A percentile compares a stretch with the other conserved stretches of the same genome.
Evolutionary conservation across 2,329 filamentous ascomycete genomes (phyloP).

Genomic region (Karstenula rhodostoma): DNA sequence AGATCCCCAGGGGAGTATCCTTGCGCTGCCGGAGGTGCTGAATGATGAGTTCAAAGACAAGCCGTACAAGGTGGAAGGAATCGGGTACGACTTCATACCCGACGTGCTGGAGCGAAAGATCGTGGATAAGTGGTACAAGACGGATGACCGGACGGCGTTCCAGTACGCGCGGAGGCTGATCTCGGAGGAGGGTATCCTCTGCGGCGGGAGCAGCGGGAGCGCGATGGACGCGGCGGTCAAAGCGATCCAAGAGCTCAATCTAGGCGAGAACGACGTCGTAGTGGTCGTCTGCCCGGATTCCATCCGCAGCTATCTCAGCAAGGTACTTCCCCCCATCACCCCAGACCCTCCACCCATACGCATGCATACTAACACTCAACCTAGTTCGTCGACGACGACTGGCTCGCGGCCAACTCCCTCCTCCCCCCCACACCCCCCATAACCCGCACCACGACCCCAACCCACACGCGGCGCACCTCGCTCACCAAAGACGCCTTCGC

Average conservation of each 20-base stretch:
- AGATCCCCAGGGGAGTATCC: slow-evolving; percentile 89
- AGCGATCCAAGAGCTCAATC: slow-evolving; percentile 77
- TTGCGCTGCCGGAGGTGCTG: slow-evolving; percentile 80
- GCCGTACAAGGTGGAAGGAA: slow-evolving; percentile 97
- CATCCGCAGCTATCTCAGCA: slow-evolving; percentile 96
- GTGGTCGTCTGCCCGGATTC: slow-evolving; percentile 94
- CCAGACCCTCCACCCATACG: background rate
- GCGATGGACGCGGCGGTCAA: slow-evolving; percentile 84
- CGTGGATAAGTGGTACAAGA: slow-evolving; percentile 98
- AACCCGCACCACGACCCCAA: slow-evolving; percentile 37
- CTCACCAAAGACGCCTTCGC: slow-evolving; percentile 71
- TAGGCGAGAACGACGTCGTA: slow-evolving; percentile 83
- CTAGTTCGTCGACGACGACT: slow-evolving; percentile 95
- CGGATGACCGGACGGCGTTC: slow-evolving; percentile 90
- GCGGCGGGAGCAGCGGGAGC: slow-evolving; percentile 92
- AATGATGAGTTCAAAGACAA: slow-evolving; percentile 84
- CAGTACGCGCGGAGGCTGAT: slow-evolving; percentile 89
- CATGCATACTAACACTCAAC: slow-evolving; percentile 23
- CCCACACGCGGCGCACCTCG: slow-evolving; percentile 50
- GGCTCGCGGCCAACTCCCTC: slow-evolving; percentile 95
- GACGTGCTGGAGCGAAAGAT: slow-evolving; percentile 83
- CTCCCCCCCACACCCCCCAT: slow-evolving; percentile 67
- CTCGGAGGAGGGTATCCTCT: slow-evolving; percentile 90
- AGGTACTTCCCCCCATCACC: slow-evolving; percentile 56
- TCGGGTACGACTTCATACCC: slow-evolving; percentile 98